These are phyloP conservation scores for Chytriomyces sp. DNA, from an alignment of 192 early-diverging fungal species.

Conservation along the genomic window DNA sequence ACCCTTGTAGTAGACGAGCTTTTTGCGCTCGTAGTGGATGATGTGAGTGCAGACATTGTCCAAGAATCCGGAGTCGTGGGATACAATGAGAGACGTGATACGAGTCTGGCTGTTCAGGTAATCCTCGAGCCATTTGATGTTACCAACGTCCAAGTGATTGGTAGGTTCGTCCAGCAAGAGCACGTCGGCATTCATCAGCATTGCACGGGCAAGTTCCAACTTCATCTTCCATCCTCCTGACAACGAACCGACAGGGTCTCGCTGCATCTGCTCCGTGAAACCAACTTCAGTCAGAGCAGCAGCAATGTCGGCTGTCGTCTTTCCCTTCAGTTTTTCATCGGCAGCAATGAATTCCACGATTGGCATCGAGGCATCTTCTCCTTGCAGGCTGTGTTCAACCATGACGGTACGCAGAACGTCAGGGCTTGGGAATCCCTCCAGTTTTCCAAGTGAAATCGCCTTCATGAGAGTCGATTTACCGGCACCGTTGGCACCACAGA, in stretches of 20 bases:
- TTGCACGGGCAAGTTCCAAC: constrained; percentile 63
- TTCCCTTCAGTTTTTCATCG: constrained; percentile 39
- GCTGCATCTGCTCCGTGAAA: constrained; percentile 50
- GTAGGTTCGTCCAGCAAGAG: constrained; percentile 94
- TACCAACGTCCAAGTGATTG: constrained; percentile 80
- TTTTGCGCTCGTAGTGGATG: constrained; percentile 76
- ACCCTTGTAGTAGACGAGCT: constrained; percentile 79
- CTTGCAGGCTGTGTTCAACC: constrained; percentile 62
- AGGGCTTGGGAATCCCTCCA: constrained; percentile 61
- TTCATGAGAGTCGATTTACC: constrained; percentile 83
- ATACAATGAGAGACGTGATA: constrained; percentile 76
- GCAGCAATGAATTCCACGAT: constrained; percentile 58
- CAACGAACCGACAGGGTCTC: constrained; percentile 49
- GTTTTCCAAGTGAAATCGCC: constrained; percentile 56
- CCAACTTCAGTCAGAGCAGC: constrained; percentile 51
- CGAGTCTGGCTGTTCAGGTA: constrained; percentile 70
- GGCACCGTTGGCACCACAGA: constrained; percentile 81
- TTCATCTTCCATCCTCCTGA: constrained; percentile 74
- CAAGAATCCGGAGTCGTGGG: constrained; percentile 82
- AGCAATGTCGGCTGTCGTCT: constrained; percentile 39
- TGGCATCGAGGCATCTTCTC: constrained; percentile 48
- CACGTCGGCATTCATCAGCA: constrained; percentile 78
- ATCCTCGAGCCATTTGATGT: constrained; percentile 78
- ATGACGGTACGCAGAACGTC: constrained; percentile 56
- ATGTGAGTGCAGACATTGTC: constrained; percentile 83